Percentiles rank a stretch among this genome's conserved stretches.
These are phyloP conservation scores for Aspergillus niger DNA, from an alignment of 2,329 filamentous ascomycete genomes.

Conservation along the genomic window DNA sequence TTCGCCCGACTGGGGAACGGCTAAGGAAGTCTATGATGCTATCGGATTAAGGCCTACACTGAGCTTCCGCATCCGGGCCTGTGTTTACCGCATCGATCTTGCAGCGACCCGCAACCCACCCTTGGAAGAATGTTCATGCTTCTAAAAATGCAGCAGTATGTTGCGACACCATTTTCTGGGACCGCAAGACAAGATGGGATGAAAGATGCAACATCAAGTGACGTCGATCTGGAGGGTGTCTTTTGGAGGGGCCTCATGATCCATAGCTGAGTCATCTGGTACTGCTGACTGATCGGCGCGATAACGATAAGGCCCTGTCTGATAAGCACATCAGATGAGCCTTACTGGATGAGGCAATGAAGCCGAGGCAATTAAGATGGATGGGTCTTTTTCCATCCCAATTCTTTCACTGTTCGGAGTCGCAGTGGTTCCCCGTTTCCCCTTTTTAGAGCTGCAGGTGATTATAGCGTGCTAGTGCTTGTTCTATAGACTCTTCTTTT, in stretches of 20 bases:
- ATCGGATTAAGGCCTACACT: conserved; percentile 9
- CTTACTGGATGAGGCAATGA: conserved; percentile 10
- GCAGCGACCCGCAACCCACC: background rate
- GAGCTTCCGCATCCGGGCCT: conserved; percentile 31
- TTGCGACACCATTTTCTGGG: background rate
- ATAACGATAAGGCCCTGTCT: background rate
- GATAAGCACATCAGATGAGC: conserved; percentile 16
- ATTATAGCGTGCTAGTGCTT: background rate
- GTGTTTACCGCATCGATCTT: conserved; percentile 27
- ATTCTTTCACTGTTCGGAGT: background rate
- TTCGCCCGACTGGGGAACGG: background rate
- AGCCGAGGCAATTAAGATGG: conserved; percentile 17
- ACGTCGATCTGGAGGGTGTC: background rate
- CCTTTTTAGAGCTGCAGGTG: background rate
- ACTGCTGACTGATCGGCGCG: conserved; percentile 2
- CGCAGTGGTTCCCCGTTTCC: background rate
- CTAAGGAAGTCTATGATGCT: conserved; percentile 15
- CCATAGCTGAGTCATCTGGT: background rate
- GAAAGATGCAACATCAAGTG: conserved; percentile 6
- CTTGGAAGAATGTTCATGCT: conserved; percentile 3
- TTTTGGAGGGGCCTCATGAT: background rate
- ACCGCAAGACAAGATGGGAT: background rate
- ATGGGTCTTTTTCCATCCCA: background rate
- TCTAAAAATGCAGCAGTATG: background rate
- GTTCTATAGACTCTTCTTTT: background rate